A percentile compares a stretch with the other conserved stretches of the same genome.
Conservation (phyloP, 495 filamentous ascomycete genomes). For the Chaetomium cochliodes region DNA sequence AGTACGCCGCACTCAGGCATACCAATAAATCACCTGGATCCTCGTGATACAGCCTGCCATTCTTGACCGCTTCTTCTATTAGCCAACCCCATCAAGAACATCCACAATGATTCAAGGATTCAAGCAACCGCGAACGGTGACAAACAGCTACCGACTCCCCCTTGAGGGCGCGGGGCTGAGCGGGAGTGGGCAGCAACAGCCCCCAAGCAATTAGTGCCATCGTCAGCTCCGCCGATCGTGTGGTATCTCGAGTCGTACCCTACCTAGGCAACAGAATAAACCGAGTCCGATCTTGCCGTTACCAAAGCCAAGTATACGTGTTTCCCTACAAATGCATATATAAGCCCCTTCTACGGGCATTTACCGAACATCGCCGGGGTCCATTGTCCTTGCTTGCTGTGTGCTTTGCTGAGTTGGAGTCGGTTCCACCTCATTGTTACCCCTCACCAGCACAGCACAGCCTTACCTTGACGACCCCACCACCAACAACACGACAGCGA, state of each 20-base stretch:
- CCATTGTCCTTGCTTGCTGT: not conserved
- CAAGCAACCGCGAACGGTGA: not conserved
- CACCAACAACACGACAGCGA: not conserved
- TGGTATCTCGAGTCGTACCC: not conserved
- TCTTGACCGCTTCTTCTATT: constrained; percentile 5
- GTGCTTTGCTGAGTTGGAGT: not conserved
- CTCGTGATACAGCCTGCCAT: constrained; percentile 2
- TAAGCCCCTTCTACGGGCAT: not conserved
- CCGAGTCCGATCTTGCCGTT: not conserved
- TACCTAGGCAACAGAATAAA: not conserved
- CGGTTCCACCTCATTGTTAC: constrained; percentile 1
- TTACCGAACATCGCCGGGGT: not conserved
- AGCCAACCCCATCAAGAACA: not conserved
- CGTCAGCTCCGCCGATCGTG: constrained; percentile 15
- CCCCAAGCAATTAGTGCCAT: not conserved
- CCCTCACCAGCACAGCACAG: not conserved
- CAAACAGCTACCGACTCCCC: not conserved
- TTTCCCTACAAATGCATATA: not conserved
- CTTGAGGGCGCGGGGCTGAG: constrained; percentile 19
- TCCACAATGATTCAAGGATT: constrained; percentile 10
- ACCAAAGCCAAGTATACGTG: not conserved
- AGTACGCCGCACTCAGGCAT: constrained; percentile 21
- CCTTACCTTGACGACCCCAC: constrained; percentile 10
- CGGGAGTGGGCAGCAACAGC: constrained; percentile 10
- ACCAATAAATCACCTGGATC: not conserved